These are phyloP conservation scores for Trametes elegans DNA, from an alignment of 768 basidiomycete genomes.

Conservation along the genomic window DNA sequence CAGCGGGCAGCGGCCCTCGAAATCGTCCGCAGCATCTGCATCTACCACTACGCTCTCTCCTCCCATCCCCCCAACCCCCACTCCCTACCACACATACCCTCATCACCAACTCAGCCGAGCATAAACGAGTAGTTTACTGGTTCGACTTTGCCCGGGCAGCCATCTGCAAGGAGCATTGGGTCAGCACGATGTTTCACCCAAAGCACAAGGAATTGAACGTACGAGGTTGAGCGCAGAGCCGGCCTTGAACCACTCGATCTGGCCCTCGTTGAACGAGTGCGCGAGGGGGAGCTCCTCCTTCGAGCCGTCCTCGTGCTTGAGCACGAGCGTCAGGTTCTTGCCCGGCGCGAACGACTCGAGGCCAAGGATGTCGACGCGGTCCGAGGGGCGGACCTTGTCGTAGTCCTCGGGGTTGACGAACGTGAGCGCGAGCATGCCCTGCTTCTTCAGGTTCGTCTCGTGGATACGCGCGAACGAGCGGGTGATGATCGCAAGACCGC, in stretches of 20 bases:
- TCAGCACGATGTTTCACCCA: constrained; percentile 7
- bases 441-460: constrained; percentile 99
- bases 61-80: neutral
- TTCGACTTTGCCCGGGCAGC: constrained; percentile 56
- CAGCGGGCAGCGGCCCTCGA: constrained; percentile 1
- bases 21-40: constrained; percentile 13
- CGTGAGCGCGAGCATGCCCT: constrained; percentile 96
- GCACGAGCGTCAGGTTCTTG: constrained; percentile 80
- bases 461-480: constrained; percentile 98
- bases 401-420: constrained; percentile 93
- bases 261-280: constrained; percentile 95
- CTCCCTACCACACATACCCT: neutral
- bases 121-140: constrained; percentile 25
- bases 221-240: constrained; percentile 92
- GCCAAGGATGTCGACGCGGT: constrained; percentile 88
- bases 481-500: constrained; percentile 93
- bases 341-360: constrained; percentile 88
- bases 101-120: neutral
- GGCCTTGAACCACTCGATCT: constrained; percentile 99
- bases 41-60: neutral
- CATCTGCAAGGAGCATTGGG: constrained; percentile 43
- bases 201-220: constrained; percentile 26
- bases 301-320: constrained; percentile 81
- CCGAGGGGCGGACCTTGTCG: constrained; percentile 84
- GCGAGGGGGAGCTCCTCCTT: constrained; percentile 77